Evolutionary conservation across 2,329 filamentous ascomycete species (phyloP).

Genomic region (Fusarium nematophilum): DNA sequence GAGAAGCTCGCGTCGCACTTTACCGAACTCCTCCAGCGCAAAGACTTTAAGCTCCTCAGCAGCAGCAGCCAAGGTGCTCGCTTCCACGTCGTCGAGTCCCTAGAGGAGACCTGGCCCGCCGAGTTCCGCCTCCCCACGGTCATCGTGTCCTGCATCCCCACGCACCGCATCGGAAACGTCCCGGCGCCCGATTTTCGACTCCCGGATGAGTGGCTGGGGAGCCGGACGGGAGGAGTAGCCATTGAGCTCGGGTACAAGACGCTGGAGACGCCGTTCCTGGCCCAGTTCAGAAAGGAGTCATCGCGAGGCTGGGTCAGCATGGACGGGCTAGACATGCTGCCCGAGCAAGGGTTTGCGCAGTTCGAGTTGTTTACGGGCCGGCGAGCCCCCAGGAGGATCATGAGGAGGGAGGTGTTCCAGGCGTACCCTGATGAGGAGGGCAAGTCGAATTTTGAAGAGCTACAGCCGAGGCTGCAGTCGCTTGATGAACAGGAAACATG

Average conservation of each 20-base stretch:
- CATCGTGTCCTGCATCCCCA: slow-evolving; percentile 81
- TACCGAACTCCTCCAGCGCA: slow-evolving; percentile 62
- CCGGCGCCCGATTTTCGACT: slow-evolving; percentile 77
- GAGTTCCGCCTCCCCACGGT: slow-evolving; percentile 75
- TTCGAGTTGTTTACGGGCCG: slow-evolving; percentile 83
- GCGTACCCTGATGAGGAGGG: slow-evolving; percentile 58
- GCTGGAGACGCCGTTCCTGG: slow-evolving; percentile 75
- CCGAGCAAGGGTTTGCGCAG: slow-evolving; percentile 83
- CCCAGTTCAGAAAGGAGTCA: slow-evolving; percentile 71
- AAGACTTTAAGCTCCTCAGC: slow-evolving; percentile 57
- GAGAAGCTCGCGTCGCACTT: slow-evolving; percentile 77
- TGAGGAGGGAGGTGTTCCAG: slow-evolving; percentile 72
- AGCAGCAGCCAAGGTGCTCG: slow-evolving; percentile 56
- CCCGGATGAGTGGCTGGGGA: slow-evolving; percentile 76
- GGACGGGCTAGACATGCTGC: slow-evolving; percentile 79
- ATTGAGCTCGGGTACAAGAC: slow-evolving; percentile 81
- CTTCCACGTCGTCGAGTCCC: slow-evolving; percentile 69
- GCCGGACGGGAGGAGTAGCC: slow-evolving; percentile 79
- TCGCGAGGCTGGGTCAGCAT: slow-evolving; percentile 78
- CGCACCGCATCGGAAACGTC: slow-evolving; percentile 71
- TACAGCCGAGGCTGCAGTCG: slow-evolving; percentile 48
- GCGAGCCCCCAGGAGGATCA: slow-evolving; percentile 65
- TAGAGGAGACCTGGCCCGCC: slow-evolving; percentile 72
- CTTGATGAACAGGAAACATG: slow-evolving; percentile 44
- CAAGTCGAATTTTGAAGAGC: slow-evolving; percentile 52